Base-by-base conservation (phyloP, 306 rosid species). In the Canavalia ensiformis region DNA sequence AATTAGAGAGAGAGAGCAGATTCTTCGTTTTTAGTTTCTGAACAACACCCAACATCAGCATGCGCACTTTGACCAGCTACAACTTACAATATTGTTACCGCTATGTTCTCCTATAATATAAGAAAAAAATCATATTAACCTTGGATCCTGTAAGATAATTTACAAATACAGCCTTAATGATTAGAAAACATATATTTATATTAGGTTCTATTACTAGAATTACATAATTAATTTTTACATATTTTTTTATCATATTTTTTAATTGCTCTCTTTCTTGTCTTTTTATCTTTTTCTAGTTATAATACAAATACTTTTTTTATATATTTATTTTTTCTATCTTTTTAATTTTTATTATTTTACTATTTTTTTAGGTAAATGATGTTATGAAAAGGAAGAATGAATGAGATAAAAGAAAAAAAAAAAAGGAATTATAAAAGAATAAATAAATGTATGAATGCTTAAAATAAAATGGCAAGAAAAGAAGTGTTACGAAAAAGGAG, bases 41-140 rank as follows among this genome's bases (percentile, higher is more conserved):
- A 66, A 78, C 69, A 59, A 1, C n/a, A 2, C 64, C 82, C 56
- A 68, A 80, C 71, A 84, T 75, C 54, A 59, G 69, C 84, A 59
- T 68, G 69, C 28, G 41, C 60, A 60, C 69, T 79, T 80, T 83
- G 77, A 79, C 45, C 44, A 9, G 0, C 54, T 59, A 31, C 35
- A 13, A 10, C 1, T 62, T 59, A 31, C 35, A 13, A 10, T 29
- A 54, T 8, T 29, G 10, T 56, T 44, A 39, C 54, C 18, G 39
- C 74, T 28, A 3, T 31, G 41, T 41, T 28, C 18, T 33, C 30
- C 6, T 1, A 30, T 39, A 30, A 18, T 18, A 18, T 18, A 18
- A 18, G 25, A 18, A 18, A 37, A 37, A 37, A 37, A 6, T 64
- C 1, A 6, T 64, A 63, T 37, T 62, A 62, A 63, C 28, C 46